These are phyloP conservation scores for Artemisia argyi DNA, from an alignment of 129 eudicot species.

Conservation along the genomic window DNA sequence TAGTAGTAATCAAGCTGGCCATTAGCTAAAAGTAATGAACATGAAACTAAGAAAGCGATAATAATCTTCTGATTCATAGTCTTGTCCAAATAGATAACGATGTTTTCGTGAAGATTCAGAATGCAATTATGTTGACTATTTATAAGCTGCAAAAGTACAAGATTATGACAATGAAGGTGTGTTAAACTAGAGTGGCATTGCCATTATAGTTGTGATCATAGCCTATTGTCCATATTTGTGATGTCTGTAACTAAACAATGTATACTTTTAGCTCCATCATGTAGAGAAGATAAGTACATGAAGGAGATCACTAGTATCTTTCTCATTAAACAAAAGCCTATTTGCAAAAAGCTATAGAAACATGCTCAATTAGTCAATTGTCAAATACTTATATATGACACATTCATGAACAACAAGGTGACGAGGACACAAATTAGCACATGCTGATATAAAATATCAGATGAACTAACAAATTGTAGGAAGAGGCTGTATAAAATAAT, in stretches of 20 bases:
- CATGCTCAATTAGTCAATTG: neutral
- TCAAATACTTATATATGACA: neutral
- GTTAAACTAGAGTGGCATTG: constrained; percentile 43
- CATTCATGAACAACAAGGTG: constrained; percentile 3
- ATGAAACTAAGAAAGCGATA: constrained; percentile 20
- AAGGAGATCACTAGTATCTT: constrained; percentile 29
- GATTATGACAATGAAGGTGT: constrained; percentile 8
- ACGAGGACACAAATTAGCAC: constrained; percentile 5
- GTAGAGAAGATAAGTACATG: constrained; percentile 33
- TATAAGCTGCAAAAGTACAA: constrained; percentile 39
- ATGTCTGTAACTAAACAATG: constrained; percentile 31
- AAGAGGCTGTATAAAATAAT: neutral
- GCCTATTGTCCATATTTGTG: constrained; percentile 53
- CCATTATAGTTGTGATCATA: constrained; percentile 52
- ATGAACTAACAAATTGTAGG: too few relatives aligned
- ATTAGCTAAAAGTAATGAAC: constrained; percentile 24
- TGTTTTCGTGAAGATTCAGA: constrained; percentile 31
- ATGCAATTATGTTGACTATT: constrained; percentile 26
- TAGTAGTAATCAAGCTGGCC: constrained; percentile 48
- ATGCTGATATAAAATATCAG: constrained; percentile 13
- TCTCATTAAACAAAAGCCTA: constrained; percentile 6
- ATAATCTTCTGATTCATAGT: too few relatives aligned
- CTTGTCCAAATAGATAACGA: neutral
- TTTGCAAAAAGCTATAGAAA: neutral
- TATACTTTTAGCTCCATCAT: constrained; percentile 30